Base-by-base conservation (phyloP, 1,284 basidiomycete genomes). In the Amylostereum chailletii region DNA sequence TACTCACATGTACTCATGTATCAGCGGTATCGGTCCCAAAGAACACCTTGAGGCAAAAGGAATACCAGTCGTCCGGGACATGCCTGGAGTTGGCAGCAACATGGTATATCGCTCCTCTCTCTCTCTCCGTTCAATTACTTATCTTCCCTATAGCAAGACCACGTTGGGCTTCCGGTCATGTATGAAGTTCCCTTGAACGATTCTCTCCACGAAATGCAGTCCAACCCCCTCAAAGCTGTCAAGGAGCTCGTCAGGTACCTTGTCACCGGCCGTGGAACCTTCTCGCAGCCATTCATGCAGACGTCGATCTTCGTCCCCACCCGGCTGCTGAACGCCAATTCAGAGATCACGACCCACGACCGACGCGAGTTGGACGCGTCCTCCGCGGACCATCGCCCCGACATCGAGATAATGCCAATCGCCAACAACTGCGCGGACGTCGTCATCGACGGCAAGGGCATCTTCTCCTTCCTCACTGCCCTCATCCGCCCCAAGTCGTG, bases 341-440 rank as follows among this genome's bases (percentile, higher is more conserved):
- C 53, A 2, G 38, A 52, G 11, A 26, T 48, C 3, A 27, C 46
- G 11, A n/a, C 39, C 39, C 6, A 40, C 39, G 19, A 19, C 19
- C n/a, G 55, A 8, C 39, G 48, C 6, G 53, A 53, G 8, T 51
- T 57, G 29, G 59, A 60, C 49, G 54, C 56, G 19, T 40, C 49
- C 7, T 43, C 56, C 19, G 53, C 57, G 4, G 52, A 51, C 5
- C 62, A 62, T 36, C 47, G 65, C 8, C 66, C 68, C 8, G 68
- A 69, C 50, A 59, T 69, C 43, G 67, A 19, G 56, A 56, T 70
- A 48, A 67, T 68, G 58, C 58, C 63, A 34, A 54, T 64, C 34
- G 50, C 54, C 30, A 49, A 46, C 34, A 53, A 52, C 42, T 39
- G 46, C n/a, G 47, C 49, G 26, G 42, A 48, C 30, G 34, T 50